Conservation (phyloP, 140 eudicot species). For the Anethum foeniculum region DNA sequence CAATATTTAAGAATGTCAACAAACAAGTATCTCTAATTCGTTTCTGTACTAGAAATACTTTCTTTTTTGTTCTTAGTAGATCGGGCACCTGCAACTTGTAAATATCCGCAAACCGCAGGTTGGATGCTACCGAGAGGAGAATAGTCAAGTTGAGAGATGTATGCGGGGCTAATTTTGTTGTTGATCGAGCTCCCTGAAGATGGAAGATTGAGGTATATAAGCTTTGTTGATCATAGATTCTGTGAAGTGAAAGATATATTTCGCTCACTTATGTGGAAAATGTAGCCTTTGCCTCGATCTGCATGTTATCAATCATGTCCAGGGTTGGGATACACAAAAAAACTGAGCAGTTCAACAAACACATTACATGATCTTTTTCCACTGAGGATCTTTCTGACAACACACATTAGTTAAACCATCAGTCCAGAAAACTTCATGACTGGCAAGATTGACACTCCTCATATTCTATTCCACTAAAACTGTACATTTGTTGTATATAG, state of each 20-base stretch:
- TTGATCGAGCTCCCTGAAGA: constrained; percentile 77
- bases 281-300: background rate
- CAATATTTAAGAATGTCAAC: background rate
- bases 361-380: background rate
- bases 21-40: background rate
- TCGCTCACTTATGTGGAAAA: background rate
- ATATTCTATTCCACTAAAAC: background rate
- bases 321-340: background rate
- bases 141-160: constrained; percentile 77
- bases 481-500: background rate
- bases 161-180: constrained; percentile 59
- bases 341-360: background rate
- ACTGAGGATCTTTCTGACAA: background rate
- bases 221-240: background rate
- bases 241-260: background rate
- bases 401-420: background rate
- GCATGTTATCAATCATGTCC: background rate
- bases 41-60: background rate
- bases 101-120: constrained; percentile 31
- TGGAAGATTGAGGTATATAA: constrained; percentile 54
- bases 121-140: constrained; percentile 68
- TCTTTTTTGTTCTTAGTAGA: background rate
- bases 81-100: background rate
- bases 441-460: constrained; percentile 5
- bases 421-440: background rate